A percentile compares a stretch with the other conserved stretches of the same genome.
phyloP scores from a whole-genome alignment of 1,284 basidiomycete genomes.

The Clitocybe nebularis region DNA sequence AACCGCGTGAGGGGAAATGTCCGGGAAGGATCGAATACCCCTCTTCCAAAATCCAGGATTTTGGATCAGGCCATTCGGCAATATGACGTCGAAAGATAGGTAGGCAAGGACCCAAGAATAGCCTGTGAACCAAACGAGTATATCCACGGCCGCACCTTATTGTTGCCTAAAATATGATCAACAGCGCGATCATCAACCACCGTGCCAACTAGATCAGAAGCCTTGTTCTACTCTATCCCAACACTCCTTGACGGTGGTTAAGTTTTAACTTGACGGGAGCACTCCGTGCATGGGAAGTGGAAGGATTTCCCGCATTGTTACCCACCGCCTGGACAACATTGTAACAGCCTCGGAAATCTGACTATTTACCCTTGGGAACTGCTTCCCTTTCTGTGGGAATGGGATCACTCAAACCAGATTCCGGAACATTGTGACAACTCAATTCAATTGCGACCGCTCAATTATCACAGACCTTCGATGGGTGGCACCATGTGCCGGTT shows the following conservation, averaged over 20 bases:
- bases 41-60: too few relatives aligned
- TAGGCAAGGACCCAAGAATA: too few relatives aligned
- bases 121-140: conserved; percentile 2
- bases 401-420: background rate
- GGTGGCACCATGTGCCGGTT: conserved; percentile 4
- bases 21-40: too few relatives aligned
- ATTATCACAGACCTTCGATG: conserved; percentile 13
- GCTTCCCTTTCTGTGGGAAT: background rate
- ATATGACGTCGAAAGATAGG: too few relatives aligned
- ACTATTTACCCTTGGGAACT: background rate
- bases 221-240: conserved; percentile 2
- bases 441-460: background rate
- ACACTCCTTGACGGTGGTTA: background rate
- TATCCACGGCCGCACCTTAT: conserved; percentile 1
- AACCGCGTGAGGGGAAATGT: too few relatives aligned
- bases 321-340: background rate
- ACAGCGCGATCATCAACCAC: conserved; percentile 1
- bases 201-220: conserved; percentile 15
- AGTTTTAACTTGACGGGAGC: background rate
- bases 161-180: background rate
- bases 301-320: background rate
- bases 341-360: background rate
- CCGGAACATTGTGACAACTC: background rate
- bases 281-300: background rate
- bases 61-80: too few relatives aligned